phyloP scores from a whole-genome alignment of 1,284 basidiomycete genomes.

The Kwoniella shivajii region DNA sequence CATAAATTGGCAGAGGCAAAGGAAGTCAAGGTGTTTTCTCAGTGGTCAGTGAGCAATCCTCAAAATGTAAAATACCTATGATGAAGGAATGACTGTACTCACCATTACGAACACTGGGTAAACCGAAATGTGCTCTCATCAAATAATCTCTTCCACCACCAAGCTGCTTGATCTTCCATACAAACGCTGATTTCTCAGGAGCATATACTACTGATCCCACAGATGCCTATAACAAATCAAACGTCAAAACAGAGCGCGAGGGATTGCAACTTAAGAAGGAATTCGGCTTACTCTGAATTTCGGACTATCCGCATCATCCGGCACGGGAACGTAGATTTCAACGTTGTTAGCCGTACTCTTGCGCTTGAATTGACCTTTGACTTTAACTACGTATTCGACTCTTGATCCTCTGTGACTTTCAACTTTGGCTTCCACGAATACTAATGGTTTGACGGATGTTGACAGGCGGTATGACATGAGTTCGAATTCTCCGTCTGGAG shows the following conservation, averaged over 20 bases:
- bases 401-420: conserved; percentile 91
- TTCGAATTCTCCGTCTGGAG: conserved; percentile 98
- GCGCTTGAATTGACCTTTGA: conserved; percentile 97
- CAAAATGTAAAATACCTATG: no score
- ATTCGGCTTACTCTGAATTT: conserved; percentile 77
- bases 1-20: no score
- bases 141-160: conserved; percentile 90
- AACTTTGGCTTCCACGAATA: conserved; percentile 97
- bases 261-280: neutral
- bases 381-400: conserved; percentile 98
- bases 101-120: conserved; percentile 87
- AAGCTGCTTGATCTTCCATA: conserved; percentile 97
- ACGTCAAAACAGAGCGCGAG: neutral
- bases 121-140: conserved; percentile 93
- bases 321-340: conserved; percentile 96
- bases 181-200: conserved; percentile 92
- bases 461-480: conserved; percentile 96
- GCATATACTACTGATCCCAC: conserved; percentile 92
- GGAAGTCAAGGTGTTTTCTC: no score
- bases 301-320: conserved; percentile 96
- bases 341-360: conserved; percentile 97
- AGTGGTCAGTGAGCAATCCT: no score
- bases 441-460: conserved; percentile 93
- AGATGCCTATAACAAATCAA: conserved; percentile 63
- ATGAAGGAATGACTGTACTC: no score